Base-by-base conservation (phyloP, 2,329 filamentous ascomycete genomes). In the Hypoxylon rubiginosum region DNA sequence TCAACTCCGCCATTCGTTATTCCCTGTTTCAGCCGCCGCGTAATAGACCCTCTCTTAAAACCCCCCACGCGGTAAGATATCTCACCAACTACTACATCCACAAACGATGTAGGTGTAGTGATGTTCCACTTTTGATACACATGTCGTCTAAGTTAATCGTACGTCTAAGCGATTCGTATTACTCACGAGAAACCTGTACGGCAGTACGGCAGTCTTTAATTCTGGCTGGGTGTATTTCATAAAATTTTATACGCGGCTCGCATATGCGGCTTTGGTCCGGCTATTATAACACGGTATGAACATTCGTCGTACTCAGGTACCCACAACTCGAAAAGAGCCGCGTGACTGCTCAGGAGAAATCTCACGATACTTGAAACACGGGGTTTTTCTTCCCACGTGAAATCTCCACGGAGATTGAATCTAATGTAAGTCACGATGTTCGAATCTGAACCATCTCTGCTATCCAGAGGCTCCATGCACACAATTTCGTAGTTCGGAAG, bases 401-500 rank as follows among this genome's bases (percentile, higher is more conserved):
- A 36, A 36, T 10, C 34, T 36, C 34, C 11, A 36, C 34, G 34
- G 13, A 36, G 34, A 36, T 36, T 36, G 34, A 9, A 45, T 45
- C 41, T 45, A 21, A 45, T 45, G 41, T 45, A 45, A 45, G 17
- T 45, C 41, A 45, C 19, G n/a, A 45, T 45, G n/a, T 43, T 17
- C 10, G 4, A 64, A 64, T 62, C 61, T 58, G 57, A 62, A 43
- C 61, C 65, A 56, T 28, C 21, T 57, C 43, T 26, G 32, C 61
- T 24, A 13, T 45, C 19, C 43, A n/a, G 55, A 51, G 65, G 65
- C 48, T 64, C n/a, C 58, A 68, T 68, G 65, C 62, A 61, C 58
- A 43, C 11, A 39, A 53, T 41, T 53, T 53, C 19, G 32, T 55
- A 36, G 60, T 50, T n/a, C n/a, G n/a, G 36, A 45, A n/a, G 15